Percentiles rank a stretch among this genome's conserved stretches.
Conservation (phyloP, 2,329 filamentous ascomycete genomes). For the Sphaerulina musiva region DNA sequence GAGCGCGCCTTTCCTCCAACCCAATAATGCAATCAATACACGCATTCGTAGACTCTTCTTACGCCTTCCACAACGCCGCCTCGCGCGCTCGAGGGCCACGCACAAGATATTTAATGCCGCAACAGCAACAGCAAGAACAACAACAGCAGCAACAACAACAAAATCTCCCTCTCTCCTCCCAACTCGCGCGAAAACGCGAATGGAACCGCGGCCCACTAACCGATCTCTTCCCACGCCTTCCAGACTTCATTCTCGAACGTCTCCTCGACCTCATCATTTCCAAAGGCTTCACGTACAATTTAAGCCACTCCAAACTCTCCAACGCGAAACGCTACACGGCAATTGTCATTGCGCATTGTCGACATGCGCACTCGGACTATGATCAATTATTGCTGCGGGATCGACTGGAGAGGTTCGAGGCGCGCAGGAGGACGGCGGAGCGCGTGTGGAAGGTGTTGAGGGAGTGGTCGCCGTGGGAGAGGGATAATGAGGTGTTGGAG, state of each 20-base stretch:
- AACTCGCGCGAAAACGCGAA: constrained; percentile 16
- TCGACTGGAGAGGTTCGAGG: constrained; percentile 27
- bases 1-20: not conserved
- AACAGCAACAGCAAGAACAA: not conserved
- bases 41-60: not conserved
- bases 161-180: constrained; percentile 3
- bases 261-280: constrained; percentile 29
- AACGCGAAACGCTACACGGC: constrained; percentile 27
- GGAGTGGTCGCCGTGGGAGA: constrained; percentile 33
- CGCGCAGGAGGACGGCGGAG: constrained; percentile 21
- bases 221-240: constrained; percentile 31
- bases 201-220: constrained; percentile 28
- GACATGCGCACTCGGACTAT: constrained; percentile 56
- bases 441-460: constrained; percentile 28
- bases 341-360: constrained; percentile 55
- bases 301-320: constrained; percentile 25
- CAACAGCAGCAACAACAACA: not conserved
- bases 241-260: constrained; percentile 19
- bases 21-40: not conserved
- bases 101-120: not conserved
- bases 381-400: constrained; percentile 45
- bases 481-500: constrained; percentile 28
- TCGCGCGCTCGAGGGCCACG: not conserved
- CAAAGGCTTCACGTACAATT: constrained; percentile 28
- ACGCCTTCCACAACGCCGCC: not conserved